A percentile compares a stretch with the other conserved stretches of the same genome.
These are phyloP conservation scores for Benincasa hispida DNA, from an alignment of 306 rosid species.

Conservation along the genomic window DNA sequence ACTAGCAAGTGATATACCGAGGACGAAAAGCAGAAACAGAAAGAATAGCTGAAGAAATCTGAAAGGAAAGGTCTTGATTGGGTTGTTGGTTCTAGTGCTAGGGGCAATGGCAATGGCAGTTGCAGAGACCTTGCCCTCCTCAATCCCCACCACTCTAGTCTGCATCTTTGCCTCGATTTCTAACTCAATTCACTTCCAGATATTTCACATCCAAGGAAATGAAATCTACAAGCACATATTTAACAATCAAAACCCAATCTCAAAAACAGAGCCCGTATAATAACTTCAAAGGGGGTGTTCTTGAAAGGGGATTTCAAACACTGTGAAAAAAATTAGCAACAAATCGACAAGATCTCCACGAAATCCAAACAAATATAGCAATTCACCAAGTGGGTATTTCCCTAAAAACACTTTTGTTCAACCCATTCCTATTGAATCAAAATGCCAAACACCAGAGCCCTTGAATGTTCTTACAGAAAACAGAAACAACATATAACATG, in stretches of 20 bases:
- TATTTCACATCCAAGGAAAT: not conserved
- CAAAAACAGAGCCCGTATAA: not conserved
- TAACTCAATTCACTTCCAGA: not conserved
- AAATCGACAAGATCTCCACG: not conserved
- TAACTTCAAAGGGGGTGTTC: not conserved
- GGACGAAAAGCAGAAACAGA: constrained; percentile 33
- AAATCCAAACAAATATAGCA: not conserved
- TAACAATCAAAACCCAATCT: not conserved
- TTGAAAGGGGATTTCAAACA: not conserved
- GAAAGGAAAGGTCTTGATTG: constrained; percentile 35
- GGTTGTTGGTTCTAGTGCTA: constrained; percentile 19
- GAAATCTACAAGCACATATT: not conserved
- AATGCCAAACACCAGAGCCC: not conserved
- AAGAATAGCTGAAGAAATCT: constrained; percentile 38
- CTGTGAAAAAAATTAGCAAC: not conserved
- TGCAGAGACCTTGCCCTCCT: constrained; percentile 49
- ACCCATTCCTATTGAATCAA: not conserved
- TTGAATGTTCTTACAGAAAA: not conserved
- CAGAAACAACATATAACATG: not conserved
- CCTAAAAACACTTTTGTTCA: not conserved
- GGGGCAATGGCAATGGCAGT: not conserved
- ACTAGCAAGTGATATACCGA: constrained; percentile 42
- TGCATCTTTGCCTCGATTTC: constrained; percentile 21
- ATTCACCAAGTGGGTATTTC: not conserved
- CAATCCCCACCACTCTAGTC: constrained; percentile 34